Evolutionary conservation across 1,284 basidiomycete genomes (phyloP).

Genomic region (Polyporus tsugae): DNA sequence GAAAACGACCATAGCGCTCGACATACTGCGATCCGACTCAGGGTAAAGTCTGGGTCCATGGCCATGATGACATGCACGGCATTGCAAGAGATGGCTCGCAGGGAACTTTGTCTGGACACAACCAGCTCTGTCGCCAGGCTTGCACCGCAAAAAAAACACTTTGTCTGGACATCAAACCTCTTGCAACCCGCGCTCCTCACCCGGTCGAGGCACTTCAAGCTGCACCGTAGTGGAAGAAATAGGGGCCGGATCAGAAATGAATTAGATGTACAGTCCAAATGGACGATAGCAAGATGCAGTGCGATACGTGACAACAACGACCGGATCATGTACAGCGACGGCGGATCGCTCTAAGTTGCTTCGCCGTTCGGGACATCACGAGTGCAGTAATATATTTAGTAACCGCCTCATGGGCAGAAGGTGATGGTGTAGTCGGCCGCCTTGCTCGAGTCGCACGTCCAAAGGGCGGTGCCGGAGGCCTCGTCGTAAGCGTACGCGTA

Average conservation of each 20-base stretch:
- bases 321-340: neutral
- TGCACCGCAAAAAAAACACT: no score
- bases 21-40: no score
- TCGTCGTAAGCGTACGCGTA: slow-evolving; percentile 63
- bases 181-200: no score
- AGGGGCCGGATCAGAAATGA: neutral
- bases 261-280: neutral
- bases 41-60: no score
- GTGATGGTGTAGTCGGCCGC: slow-evolving; percentile 55
- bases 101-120: no score
- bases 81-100: no score
- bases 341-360: neutral
- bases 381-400: neutral
- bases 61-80: no score
- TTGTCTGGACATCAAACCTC: no score
- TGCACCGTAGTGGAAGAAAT: neutral
- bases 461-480: slow-evolving; percentile 52
- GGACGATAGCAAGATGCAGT: neutral
- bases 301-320: neutral
- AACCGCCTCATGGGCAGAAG: slow-evolving; percentile 50
- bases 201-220: no score
- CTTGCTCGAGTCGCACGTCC: slow-evolving; percentile 47
- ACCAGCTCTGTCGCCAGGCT: no score
- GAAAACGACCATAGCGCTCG: no score
- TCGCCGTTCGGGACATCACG: neutral